Evolutionary conservation across 2,329 filamentous ascomycete genomes (phyloP).

Genomic region (Penicillium sp.): DNA sequence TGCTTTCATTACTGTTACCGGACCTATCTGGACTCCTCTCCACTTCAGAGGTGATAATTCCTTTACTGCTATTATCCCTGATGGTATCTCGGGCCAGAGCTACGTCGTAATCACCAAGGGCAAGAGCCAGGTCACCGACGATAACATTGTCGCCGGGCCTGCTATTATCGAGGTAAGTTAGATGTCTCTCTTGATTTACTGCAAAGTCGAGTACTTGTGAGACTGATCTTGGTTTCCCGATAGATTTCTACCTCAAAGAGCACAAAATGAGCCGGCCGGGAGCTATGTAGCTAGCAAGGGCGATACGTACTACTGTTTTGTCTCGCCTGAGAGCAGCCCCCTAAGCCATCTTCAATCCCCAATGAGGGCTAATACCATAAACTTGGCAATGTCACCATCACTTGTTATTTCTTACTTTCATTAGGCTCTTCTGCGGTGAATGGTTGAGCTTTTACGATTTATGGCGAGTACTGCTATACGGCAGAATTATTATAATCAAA

Average conservation of each 20-base stretch:
- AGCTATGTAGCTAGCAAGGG: background rate
- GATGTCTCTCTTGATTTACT: background rate
- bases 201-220: background rate
- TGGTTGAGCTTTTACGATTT: background rate
- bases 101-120: slow-evolving; percentile 31
- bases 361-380: background rate
- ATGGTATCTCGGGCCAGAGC: slow-evolving; percentile 27
- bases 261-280: background rate
- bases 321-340: background rate
- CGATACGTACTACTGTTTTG: background rate
- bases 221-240: background rate
- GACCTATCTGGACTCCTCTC: slow-evolving; percentile 8
- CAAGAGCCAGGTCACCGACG: slow-evolving; percentile 22
- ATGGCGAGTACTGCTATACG: background rate
- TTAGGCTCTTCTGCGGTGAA: background rate
- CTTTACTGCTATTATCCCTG: slow-evolving; percentile 25
- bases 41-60: slow-evolving; percentile 9
- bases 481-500: background rate
- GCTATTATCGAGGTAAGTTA: slow-evolving; percentile 31
- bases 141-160: slow-evolving; percentile 33
- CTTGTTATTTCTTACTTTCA: background rate
- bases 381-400: background rate
- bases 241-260: background rate
- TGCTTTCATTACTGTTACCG: slow-evolving; percentile 19
- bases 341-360: background rate